phyloP scores from a whole-genome alignment of 805 yeast species.

The Sugiyamaella boreocaroliniensis region DNA sequence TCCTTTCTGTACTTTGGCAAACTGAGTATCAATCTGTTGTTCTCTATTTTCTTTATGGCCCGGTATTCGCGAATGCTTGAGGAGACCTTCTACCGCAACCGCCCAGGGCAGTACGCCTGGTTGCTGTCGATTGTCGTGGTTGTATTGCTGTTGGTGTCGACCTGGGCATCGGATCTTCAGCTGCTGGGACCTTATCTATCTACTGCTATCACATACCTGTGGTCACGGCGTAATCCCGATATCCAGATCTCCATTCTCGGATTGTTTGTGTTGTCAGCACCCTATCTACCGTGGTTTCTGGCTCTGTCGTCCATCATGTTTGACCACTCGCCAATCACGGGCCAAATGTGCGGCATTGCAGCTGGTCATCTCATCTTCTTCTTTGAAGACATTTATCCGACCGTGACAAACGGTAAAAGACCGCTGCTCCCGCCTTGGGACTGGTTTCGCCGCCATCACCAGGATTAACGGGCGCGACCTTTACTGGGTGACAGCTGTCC shows the following conservation, averaged over 20 bases:
- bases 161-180: constrained; percentile 28
- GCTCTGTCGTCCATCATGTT: constrained; percentile 22
- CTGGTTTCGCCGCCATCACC: constrained; percentile 7
- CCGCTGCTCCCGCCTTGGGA: constrained; percentile 40
- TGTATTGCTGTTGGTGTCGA: constrained; percentile 28
- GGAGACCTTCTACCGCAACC: constrained; percentile 26
- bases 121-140: constrained; percentile 29
- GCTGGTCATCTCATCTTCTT: constrained; percentile 41
- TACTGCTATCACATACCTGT: constrained; percentile 37
- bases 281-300: constrained; percentile 40
- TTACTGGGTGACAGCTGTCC: too few relatives aligned
- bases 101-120: constrained; percentile 37
- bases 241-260: constrained; percentile 37
- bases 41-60: constrained; percentile 33
- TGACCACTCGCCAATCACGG: constrained; percentile 12
- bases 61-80: constrained; percentile 38
- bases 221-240: constrained; percentile 43
- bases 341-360: constrained; percentile 33
- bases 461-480: too few relatives aligned
- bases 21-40: constrained; percentile 33
- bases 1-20: constrained; percentile 39
- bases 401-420: constrained; percentile 29
- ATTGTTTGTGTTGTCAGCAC: constrained; percentile 36
- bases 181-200: constrained; percentile 37
- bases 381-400: constrained; percentile 39